These are phyloP conservation scores for Poteriospumella lacustris DNA, from an alignment of 108 stramenopile species.

Conservation along the genomic window DNA sequence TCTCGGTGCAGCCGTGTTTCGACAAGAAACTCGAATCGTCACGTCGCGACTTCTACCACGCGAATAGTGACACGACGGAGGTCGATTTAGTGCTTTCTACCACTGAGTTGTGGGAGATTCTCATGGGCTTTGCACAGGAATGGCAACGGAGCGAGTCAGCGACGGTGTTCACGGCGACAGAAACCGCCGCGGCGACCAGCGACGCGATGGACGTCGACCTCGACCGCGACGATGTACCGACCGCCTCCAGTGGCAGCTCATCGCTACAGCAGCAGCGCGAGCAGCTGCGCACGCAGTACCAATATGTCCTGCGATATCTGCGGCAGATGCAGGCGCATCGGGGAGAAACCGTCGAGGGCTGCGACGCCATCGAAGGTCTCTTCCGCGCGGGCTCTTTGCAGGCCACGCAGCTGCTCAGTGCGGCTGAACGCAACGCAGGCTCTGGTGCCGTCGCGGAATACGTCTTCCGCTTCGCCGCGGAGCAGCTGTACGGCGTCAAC, in stretches of 20 bases:
- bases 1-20: conserved; percentile 91
- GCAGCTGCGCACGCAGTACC: not conserved
- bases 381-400: not conserved
- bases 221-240: not conserved
- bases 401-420: not conserved
- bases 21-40: conserved; percentile 98
- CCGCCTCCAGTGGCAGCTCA: not conserved
- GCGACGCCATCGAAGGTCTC: not conserved
- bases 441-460: conserved; percentile 52
- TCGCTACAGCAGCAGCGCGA: not conserved
- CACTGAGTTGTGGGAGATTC: conserved; percentile 68
- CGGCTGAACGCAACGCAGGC: conserved; percentile 20
- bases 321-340: not conserved
- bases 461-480: conserved; percentile 47
- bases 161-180: not conserved
- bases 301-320: not conserved
- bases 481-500: conserved; percentile 41
- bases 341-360: not conserved
- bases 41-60: conserved; percentile 41
- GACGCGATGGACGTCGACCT: not conserved
- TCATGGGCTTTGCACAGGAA: conserved; percentile 39
- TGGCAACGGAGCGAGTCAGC: not conserved
- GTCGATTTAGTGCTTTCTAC: conserved; percentile 92
- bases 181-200: not conserved
- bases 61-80: conserved; percentile 51